Base-by-base conservation (phyloP, 2,329 filamentous ascomycete genomes). In the Colletotrichum sp. region DNA sequence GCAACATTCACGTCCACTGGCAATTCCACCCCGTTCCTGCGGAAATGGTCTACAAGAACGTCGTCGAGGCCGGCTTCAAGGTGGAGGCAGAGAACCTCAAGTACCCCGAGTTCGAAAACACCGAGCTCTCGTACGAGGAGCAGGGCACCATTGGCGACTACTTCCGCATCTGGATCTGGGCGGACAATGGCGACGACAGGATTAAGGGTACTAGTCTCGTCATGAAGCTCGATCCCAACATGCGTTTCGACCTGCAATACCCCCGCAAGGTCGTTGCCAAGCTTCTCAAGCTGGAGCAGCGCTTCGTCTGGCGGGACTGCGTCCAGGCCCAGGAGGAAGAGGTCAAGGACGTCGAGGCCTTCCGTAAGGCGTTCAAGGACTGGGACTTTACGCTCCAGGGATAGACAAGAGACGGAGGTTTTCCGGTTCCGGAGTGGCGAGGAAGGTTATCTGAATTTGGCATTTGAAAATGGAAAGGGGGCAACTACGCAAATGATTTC, bases 1-100 rank as follows among this genome's bases (percentile, higher is more conserved):
- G 91, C 68, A 95, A 97, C 71, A 93, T 99, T 72, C 97, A 99
- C 83, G 90, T 93, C 2, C 96, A 99, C 82, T 98, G 96, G 97
- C 98, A 99, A 85, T 94, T 98, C 79, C 87, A 99, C 34, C 95
- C 97, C 1, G 88, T 98, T 1, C 91, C 94, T 0, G 87, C 90
- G 0, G 89, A 94, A 12, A 87, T 95, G 60, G 90, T 98, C 67
- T 87, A 86, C 24, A 92, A 92, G 63, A 94, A 95, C 0, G 88
- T 98, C 2, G 95, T 98, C 0, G 95, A 98, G 83, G 95, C 95
- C 0, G 96, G 93, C 0, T 98, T 99, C 86, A 93, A 93, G 69
- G 95, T 98, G 2, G 93, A 98, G 82, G 96, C 95, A 0, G 94
- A 98, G 83, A 98, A 98, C 79, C 82, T 88, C 63, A 84, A 87